Conservation (phyloP, 1,284 basidiomycete genomes). For the Moesziomyces sp. region DNA sequence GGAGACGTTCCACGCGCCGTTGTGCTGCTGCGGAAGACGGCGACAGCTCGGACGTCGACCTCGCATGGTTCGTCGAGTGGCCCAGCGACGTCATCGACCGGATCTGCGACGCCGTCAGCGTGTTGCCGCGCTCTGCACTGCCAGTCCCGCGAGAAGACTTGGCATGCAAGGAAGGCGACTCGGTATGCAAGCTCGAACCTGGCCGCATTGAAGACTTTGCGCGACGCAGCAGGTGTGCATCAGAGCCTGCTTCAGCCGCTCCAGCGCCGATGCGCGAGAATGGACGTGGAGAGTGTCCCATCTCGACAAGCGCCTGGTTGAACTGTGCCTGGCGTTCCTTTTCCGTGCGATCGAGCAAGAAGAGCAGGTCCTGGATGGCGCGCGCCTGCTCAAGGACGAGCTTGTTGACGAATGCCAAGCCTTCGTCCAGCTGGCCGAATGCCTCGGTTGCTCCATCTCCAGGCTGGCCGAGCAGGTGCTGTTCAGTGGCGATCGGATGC, state of each 20-base stretch:
- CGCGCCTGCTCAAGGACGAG: slow-evolving; percentile 45
- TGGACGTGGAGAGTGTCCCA: slow-evolving; percentile 35
- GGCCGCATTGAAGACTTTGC: slow-evolving; percentile 21
- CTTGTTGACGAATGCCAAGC: slow-evolving; percentile 44
- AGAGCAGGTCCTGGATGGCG: slow-evolving; percentile 43
- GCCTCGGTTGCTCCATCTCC: slow-evolving; percentile 37
- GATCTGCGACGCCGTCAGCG: slow-evolving; percentile 38
- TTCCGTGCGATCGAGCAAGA: slow-evolving; percentile 40
- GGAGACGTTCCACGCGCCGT: slow-evolving; percentile 20
- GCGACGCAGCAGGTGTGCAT: slow-evolving; percentile 18
- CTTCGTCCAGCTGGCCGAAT: slow-evolving; percentile 45
- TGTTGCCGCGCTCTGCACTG: slow-evolving; percentile 19
- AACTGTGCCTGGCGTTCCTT: slow-evolving; percentile 48
- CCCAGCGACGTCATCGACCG: slow-evolving; percentile 46
- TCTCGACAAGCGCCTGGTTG: slow-evolving; percentile 38
- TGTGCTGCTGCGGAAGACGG: slow-evolving; percentile 30
- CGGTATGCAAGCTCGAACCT: slow-evolving; percentile 17
- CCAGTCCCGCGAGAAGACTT: slow-evolving; percentile 14
- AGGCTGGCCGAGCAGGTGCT: slow-evolving; percentile 30
- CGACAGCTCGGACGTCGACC: slow-evolving; percentile 45
- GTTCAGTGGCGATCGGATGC: slow-evolving; percentile 46
- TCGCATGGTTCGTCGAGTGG: slow-evolving; percentile 22
- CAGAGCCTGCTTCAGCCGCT: slow-evolving; percentile 2
- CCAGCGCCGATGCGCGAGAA: slow-evolving; percentile 29
- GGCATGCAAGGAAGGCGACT: slow-evolving; percentile 18